Evolutionary conservation across 805 yeast species (phyloP), one percentile per base, ranked within the genome.

Genomic region (Nakazawaea peltata): DNA sequence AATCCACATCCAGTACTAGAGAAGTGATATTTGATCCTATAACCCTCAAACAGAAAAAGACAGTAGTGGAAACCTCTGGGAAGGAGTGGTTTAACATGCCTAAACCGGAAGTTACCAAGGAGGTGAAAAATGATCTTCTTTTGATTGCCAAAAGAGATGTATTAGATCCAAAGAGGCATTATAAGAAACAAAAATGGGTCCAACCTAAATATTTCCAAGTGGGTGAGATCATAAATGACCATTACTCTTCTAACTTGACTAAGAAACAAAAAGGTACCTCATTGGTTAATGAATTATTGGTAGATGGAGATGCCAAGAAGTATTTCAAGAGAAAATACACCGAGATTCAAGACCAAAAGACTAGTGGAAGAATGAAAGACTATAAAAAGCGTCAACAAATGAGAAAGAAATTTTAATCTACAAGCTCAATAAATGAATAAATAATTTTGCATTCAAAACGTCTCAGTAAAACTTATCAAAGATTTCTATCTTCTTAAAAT

Each of bases 131-230:
- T 40, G 97, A 92, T 54, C 53, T 92, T 46, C 64, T 76, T 49
- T 60, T 92, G 12, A 65, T 92, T 41, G 79, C 85, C 50, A 84
- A 90, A 62, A 76, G 98, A 58, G 81, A 82, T 37, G 95, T 87
- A 8, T 67, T 92, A 42, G 97, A 92, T 53, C 97, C 97, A 6
- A 92, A 92, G 60, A 73, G 97, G 48, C 95, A 86, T 59, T 92
- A 92, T 60, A 86, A 84, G 59, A 85, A 84, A 54, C 92, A 81
- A 40, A 77, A 77, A 42, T 81, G 87, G 81, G 69, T 67, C 33
- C 67, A 69, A 6, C 90, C 94, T 30, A 84, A 82, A 49, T 74
- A 67, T 44, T 87, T 92, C 54, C 92, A 90, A 40, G 72, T 83
- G 47, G 98, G 98, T 12, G 87, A 96, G 0, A 73, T 92, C 25